Conservation (phyloP, 768 basidiomycete species). For the Boletales sp. region DNA sequence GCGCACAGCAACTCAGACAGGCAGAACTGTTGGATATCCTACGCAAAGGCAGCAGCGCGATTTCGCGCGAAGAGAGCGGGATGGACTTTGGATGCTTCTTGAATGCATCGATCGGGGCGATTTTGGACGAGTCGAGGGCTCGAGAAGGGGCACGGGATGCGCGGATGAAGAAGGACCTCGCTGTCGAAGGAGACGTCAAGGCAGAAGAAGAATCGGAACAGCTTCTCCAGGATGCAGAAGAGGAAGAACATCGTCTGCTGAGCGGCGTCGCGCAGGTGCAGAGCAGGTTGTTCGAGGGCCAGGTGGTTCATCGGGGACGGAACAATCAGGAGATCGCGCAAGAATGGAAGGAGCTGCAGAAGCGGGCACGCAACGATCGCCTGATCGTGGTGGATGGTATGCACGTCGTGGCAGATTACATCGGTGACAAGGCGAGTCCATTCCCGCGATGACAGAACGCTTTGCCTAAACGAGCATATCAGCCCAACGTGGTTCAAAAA, state of each 20-base stretch:
- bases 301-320: slow-evolving; percentile 32
- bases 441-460: not conserved
- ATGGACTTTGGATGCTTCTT: slow-evolving; percentile 43
- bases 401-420: slow-evolving; percentile 28
- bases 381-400: slow-evolving; percentile 38
- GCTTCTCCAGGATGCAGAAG: slow-evolving; percentile 43
- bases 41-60: slow-evolving; percentile 54
- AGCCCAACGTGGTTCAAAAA: slow-evolving; percentile 13
- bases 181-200: slow-evolving; percentile 8
- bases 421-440: slow-evolving; percentile 30
- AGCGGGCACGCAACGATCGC: slow-evolving; percentile 40
- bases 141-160: slow-evolving; percentile 42
- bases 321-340: slow-evolving; percentile 41
- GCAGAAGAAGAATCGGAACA: slow-evolving; percentile 25
- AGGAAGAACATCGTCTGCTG: slow-evolving; percentile 49
- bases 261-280: slow-evolving; percentile 58
- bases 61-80: slow-evolving; percentile 38
- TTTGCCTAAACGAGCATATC: slow-evolving; percentile 9
- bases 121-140: slow-evolving; percentile 43
- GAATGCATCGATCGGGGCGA: slow-evolving; percentile 39
- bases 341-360: slow-evolving; percentile 46
- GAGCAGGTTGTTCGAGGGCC: slow-evolving; percentile 57
- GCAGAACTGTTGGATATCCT: slow-evolving; percentile 54
- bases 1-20: slow-evolving; percentile 31
- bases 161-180: slow-evolving; percentile 42